phyloP scores from a whole-genome alignment of 139 green algal species.

The Haematococcus sp. region DNA sequence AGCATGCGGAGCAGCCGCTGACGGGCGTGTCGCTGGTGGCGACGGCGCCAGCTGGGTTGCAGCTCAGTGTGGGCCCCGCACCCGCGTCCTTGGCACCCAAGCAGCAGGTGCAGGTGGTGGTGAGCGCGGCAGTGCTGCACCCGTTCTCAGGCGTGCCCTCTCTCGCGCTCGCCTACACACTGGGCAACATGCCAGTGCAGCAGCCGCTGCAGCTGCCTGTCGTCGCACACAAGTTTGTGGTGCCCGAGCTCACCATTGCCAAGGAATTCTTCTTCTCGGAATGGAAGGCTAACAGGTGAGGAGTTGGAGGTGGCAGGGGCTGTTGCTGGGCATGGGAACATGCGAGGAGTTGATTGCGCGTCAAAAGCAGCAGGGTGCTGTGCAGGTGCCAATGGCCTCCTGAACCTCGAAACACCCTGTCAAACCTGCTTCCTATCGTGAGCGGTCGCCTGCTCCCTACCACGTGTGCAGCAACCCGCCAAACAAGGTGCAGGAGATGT shows the following conservation, averaged over 20 bases:
- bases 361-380: neutral
- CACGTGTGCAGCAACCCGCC: conserved; percentile 12
- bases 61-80: conserved; percentile 16
- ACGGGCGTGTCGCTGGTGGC: conserved; percentile 39
- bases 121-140: neutral
- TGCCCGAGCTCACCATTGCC: conserved; percentile 54
- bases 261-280: conserved; percentile 73
- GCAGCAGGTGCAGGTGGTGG: conserved; percentile 47
- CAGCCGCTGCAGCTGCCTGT: conserved; percentile 64
- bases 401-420: no score
- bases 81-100: conserved; percentile 38
- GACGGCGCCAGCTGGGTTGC: conserved; percentile 16
- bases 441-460: no score
- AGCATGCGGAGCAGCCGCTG: conserved; percentile 40
- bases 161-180: conserved; percentile 36
- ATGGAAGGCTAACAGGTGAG: conserved; percentile 64
- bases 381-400: neutral
- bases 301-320: no score
- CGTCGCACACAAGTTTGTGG: conserved; percentile 67
- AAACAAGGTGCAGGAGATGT: conserved; percentile 51
- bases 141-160: conserved; percentile 25
- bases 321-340: no score
- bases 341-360: no score
- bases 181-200: conserved; percentile 25
- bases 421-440: neutral